phyloP scores from a whole-genome alignment of 495 filamentous ascomycete genomes.

The Hypoxylon fuscum region DNA sequence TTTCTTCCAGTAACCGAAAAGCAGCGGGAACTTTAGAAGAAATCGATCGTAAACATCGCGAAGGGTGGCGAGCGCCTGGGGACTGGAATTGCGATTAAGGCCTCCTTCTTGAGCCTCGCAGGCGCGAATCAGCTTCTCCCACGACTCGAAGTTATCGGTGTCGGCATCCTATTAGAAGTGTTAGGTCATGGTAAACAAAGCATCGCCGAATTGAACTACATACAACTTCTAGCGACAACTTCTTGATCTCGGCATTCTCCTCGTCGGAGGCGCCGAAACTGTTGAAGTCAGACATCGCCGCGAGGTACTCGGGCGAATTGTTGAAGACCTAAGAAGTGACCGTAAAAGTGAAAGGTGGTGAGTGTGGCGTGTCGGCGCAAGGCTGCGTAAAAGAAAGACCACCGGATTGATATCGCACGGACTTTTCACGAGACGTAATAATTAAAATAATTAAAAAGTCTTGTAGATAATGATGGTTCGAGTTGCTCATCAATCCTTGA shows the following conservation, averaged over 20 bases:
- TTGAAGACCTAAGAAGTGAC: constrained; percentile 15
- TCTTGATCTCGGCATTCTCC: constrained; percentile 84
- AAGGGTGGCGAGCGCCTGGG: constrained; percentile 86
- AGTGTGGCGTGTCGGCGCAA: constrained; percentile 7
- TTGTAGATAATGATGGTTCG: constrained; percentile 11
- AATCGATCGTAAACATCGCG: constrained; percentile 90
- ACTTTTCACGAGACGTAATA: too few relatives aligned
- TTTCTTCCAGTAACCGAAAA: constrained; percentile 99
- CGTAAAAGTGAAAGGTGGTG: constrained; percentile 11
- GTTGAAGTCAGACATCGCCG: constrained; percentile 55
- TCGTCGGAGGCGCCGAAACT: constrained; percentile 82
- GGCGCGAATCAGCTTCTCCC: constrained; percentile 89
- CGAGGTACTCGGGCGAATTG: constrained; percentile 2
- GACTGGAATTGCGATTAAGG: constrained; percentile 94
- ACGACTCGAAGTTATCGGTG: constrained; percentile 91
- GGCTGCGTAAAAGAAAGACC: constrained; percentile 21
- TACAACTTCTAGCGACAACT: constrained; percentile 81
- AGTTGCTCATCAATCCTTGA: constrained; percentile 1
- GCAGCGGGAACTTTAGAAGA: constrained; percentile 91
- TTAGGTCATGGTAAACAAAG: constrained; percentile 5
- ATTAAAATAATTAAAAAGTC: too few relatives aligned
- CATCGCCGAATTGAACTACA: constrained; percentile 40
- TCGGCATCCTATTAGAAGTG: constrained; percentile 66
- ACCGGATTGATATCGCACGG: constrained; percentile 9
- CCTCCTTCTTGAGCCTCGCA: constrained; percentile 90